Base-by-base conservation (phyloP, 805 yeast genomes). In the Kluyveromyces starmeri region DNA sequence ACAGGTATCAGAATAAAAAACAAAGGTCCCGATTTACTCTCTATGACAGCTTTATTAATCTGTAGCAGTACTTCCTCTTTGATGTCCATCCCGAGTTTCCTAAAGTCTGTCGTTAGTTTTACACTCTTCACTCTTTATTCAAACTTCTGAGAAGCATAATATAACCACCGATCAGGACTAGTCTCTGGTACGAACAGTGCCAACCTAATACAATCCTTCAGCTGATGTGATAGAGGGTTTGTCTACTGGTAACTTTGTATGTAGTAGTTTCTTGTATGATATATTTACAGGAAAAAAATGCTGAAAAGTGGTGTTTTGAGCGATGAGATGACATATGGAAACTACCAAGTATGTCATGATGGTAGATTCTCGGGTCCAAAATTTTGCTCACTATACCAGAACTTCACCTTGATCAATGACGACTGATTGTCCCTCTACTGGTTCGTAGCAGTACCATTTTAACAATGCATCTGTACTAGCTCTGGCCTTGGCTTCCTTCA, bases 371-470 rank as follows among this genome's bases (percentile, higher is more conserved):
- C n/a, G n/a, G n/a, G n/a, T n/a, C n/a, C n/a, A n/a, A n/a, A n/a
- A n/a, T n/a, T n/a, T n/a, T n/a, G n/a, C n/a, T n/a, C 17, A 14
- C 55, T 46, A 65, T 27, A 63, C 68, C 40, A 67, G 57, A 13
- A 66, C 68, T 34, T 62, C 59, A 43, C 71, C 71, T 35, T 59
- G 67, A 44, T 67, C 71, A 30, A 30, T 16, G 30, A 65, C 53
- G 21, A 64, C 57, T 19, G 94, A 92, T 39, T 67, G 67, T 11
- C 70, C 66, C 42, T 69, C 69, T 29, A 80, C 58, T 11, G 97
- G 97, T 43, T 81, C 75, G 61, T 92, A 92, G 51, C 94, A 71
- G 64, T 92, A 92, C 79, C 92, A 92, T 40, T 83, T 75, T 68
- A 85, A 78, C 55, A 92, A 73, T 21, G 96, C 88, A 58, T 82